Evolutionary conservation across 805 yeast species (phyloP), one percentile per base, ranked within the genome.

Genomic region (Brettanomyces sp.): DNA sequence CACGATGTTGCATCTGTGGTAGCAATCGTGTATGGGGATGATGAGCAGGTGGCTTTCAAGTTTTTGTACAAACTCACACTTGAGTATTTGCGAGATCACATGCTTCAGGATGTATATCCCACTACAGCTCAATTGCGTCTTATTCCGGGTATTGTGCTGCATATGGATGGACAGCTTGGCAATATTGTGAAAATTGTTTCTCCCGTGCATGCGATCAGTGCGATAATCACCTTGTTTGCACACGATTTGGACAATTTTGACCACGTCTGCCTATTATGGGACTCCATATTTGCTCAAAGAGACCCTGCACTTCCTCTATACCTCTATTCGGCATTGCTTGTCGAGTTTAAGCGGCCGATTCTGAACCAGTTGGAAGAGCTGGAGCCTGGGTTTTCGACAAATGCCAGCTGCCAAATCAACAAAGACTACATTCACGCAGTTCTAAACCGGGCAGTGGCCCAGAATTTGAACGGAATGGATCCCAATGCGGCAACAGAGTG

Each of bases 1-100:
- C 98, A 91, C 62, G 98, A 93, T 56, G 69, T 93, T 21, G 89
- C 87, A 1, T 72, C 85, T 35, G 72, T 85, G 4, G 67, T 85
- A 5, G 64, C 85, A 4, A 58, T 82, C 14, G 76, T 82, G 1
- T 77, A 79, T 42, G 53, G 53, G 12, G 53, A 58, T 22, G 39
- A 52, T 34, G 65, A 60, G 3, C 66, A 53, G 45, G 62, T 73
- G 2, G 62, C 62, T 3, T 74, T 68, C 47, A 56, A 56, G 21
- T 55, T 79, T 5, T 64, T 90, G 43, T 82, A 79, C 46, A 59
- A 64, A 30, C 65, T 88, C 41, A 71, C 93, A 0, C 52, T 84
- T 7, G 52, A 66, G 44, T 85, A 80, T 57, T 64, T 93, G 39
- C 70, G 98, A 42, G 99, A 91, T 63, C 93, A 80, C 59, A 84